Base-by-base conservation (phyloP, 345 rosid species). In the Eucalyptus paniculata region DNA sequence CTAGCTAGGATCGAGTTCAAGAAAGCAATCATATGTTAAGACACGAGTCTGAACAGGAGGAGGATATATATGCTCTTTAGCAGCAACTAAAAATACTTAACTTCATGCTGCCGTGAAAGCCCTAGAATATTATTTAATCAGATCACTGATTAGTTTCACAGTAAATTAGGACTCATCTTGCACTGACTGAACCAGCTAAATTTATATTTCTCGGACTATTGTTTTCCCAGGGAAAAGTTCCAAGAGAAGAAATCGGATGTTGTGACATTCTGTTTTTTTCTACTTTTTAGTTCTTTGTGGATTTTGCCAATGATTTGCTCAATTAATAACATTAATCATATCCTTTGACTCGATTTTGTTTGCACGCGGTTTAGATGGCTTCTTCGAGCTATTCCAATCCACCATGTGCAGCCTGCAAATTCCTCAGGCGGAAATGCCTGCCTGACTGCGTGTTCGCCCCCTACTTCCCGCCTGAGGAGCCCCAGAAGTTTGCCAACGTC, bases 331-430 rank as follows among this genome's bases (percentile, higher is more conserved):
- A 9, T 69, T 21, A 40, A 37, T 21, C 83, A 40, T 77, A 37
- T 77, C 45, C 45, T 69, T 77, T 37, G 45, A 77, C 83, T 77
- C 3, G 5, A 77, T 40, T 47, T 88, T 87, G 82, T 69, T 85
- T 88, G 67, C 51, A 24, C 40, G 4, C 19, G 44, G 86, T 62
- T 80, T 83, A 86, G 47, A 93, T 93, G 94, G 92, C 95, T 50
- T 93, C 94, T 83, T 92, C 95, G 17, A 94, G 93, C 92, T 93
- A 93, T 32, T 93, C 94, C 90, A 94, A 93, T 77, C 90, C 95
- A 12, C 96, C 96, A 21, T 94, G 96, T 88, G 96, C 96, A 34
- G 96, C 95, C 91, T 94, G 96, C 96, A 94, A 94, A 91, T 93
- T 93, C 92, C 87, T 94, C 28, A 89, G 96, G 91, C 90, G 96